Evolutionary conservation across 2,329 filamentous ascomycete genomes (phyloP).

Genomic region (Venturia asperata): DNA sequence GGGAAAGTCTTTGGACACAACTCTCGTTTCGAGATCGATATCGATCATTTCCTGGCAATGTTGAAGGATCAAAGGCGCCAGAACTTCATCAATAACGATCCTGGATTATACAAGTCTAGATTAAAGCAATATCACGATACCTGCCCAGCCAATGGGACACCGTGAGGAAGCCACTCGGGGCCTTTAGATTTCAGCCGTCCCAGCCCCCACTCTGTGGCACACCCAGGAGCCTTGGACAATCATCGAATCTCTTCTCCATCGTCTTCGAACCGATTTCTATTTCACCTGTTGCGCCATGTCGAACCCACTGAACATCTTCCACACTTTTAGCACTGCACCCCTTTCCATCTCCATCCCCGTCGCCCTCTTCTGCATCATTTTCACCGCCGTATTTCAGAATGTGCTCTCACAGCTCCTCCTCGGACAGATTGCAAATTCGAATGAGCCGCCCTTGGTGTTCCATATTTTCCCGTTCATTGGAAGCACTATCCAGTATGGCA

Average conservation of each 20-base stretch:
- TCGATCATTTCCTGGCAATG: no score
- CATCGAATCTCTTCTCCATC: background rate
- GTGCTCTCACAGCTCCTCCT: constrained; percentile 63
- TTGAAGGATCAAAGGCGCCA: no score
- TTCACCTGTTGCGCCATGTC: background rate
- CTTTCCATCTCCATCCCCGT: background rate
- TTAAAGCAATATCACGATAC: background rate
- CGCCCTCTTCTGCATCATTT: background rate
- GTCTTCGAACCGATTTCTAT: background rate
- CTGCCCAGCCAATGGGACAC: background rate
- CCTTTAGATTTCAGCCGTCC: background rate
- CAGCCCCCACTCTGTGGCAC: background rate
- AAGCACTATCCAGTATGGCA: constrained; percentile 40
- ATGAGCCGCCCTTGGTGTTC: constrained; percentile 61
- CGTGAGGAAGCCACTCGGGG: no score
- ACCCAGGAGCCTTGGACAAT: background rate
- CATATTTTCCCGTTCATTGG: constrained; percentile 61
- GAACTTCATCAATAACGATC: no score
- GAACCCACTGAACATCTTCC: background rate
- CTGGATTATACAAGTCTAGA: no score
- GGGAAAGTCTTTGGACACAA: no score
- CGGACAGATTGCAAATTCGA: constrained; percentile 50
- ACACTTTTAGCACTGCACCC: background rate
- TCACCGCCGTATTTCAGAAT: constrained; percentile 31
- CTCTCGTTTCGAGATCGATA: no score